Conservation (phyloP, 768 basidiomycete genomes). For the Mycena indigotica region DNA sequence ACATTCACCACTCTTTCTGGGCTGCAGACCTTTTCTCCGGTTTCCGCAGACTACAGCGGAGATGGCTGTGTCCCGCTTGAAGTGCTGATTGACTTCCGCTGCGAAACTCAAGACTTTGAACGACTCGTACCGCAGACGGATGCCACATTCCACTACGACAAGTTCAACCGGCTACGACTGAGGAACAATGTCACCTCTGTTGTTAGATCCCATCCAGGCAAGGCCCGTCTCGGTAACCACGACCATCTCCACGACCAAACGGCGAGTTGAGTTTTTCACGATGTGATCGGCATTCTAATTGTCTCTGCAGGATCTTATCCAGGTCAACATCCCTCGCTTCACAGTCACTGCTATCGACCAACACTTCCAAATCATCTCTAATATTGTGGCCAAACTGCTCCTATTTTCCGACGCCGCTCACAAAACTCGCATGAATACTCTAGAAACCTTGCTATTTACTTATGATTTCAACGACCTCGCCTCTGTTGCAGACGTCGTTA, state of each 20-base stretch:
- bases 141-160: constrained; percentile 86
- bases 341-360: constrained; percentile 81
- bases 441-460: constrained; percentile 82
- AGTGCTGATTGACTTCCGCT: constrained; percentile 81
- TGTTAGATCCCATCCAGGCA: constrained; percentile 41
- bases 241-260: constrained; percentile 68
- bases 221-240: constrained; percentile 31
- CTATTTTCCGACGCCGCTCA: constrained; percentile 89
- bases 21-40: constrained; percentile 86
- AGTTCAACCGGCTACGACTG: constrained; percentile 88
- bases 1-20: constrained; percentile 79
- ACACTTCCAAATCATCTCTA: constrained; percentile 84
- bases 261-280: constrained; percentile 33
- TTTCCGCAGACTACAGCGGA: constrained; percentile 38
- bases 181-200: constrained; percentile 68
- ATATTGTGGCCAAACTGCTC: constrained; percentile 82
- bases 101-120: constrained; percentile 82
- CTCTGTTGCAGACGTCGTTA: constrained; percentile 71
- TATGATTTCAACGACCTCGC: constrained; percentile 84
- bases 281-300: background rate
- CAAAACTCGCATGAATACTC: constrained; percentile 71
- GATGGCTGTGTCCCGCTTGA: constrained; percentile 81
- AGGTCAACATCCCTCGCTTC: constrained; percentile 81
- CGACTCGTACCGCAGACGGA: constrained; percentile 89
- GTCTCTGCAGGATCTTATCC: constrained; percentile 70